Conservation (phyloP, 2,329 filamentous ascomycete species). For the Fusarium sp. region DNA sequence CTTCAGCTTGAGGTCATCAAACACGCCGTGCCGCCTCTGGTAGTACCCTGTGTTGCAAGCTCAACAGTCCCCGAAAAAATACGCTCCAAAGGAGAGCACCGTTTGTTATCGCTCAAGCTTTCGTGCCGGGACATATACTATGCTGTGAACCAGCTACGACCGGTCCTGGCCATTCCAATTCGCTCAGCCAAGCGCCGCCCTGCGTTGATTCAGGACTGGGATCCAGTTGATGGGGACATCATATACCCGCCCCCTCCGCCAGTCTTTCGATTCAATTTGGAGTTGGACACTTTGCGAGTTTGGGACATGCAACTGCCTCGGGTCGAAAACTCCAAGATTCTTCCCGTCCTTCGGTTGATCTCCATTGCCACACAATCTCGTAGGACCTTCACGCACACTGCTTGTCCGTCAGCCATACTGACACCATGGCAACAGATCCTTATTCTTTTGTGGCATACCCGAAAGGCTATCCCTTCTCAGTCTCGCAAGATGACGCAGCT, state of each 20-base stretch:
- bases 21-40: background rate
- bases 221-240: too few relatives aligned
- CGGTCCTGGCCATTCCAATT: background rate
- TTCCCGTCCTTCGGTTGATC: background rate
- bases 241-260: too few relatives aligned
- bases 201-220: too few relatives aligned
- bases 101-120: background rate
- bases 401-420: too few relatives aligned
- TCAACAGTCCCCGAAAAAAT: background rate
- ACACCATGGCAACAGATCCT: too few relatives aligned
- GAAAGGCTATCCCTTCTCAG: too few relatives aligned
- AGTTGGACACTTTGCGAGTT: background rate
- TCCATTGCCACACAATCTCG: background rate
- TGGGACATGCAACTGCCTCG: background rate
- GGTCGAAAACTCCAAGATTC: accelerated
- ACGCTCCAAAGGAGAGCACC: background rate
- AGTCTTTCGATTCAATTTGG: background rate
- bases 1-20: background rate
- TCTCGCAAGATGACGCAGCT: too few relatives aligned
- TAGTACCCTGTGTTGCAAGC: background rate
- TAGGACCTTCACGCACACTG: too few relatives aligned
- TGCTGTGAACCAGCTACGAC: background rate
- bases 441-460: too few relatives aligned
- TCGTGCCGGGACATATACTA: background rate
- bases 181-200: too few relatives aligned